These are phyloP conservation scores for Hymenoscyphus occultus DNA, from an alignment of 2,329 filamentous ascomycete genomes.

Conservation along the genomic window DNA sequence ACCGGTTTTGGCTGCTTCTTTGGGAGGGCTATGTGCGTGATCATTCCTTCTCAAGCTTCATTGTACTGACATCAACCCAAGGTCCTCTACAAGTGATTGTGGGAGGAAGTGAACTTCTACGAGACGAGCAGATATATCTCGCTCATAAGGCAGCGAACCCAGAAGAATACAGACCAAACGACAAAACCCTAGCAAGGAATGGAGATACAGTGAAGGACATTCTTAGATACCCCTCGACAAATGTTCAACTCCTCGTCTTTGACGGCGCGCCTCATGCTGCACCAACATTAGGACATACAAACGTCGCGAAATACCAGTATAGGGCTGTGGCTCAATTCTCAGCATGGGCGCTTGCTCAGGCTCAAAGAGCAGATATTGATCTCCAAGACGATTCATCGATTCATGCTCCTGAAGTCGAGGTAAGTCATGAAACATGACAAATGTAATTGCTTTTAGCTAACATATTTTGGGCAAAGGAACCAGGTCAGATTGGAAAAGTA, in stretches of 20 bases:
- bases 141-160: constrained; percentile 91
- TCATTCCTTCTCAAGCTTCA: no score
- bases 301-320: constrained; percentile 91
- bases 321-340: constrained; percentile 86
- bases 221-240: constrained; percentile 70
- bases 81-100: constrained; percentile 81
- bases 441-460: no score
- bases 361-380: constrained; percentile 73
- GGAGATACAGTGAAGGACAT: constrained; percentile 49
- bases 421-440: background rate
- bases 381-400: constrained; percentile 66
- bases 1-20: background rate
- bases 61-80: constrained; percentile 50
- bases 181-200: constrained; percentile 58
- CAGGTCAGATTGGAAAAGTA: constrained; percentile 63
- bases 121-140: constrained; percentile 91
- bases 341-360: constrained; percentile 79
- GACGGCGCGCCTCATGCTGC: constrained; percentile 88
- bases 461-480: background rate
- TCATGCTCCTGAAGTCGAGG: background rate
- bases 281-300: constrained; percentile 84
- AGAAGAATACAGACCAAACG: constrained; percentile 64
- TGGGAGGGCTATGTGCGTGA: background rate
- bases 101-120: constrained; percentile 82
- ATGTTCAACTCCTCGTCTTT: constrained; percentile 92